Evolutionary conservation across 129 eudicot genomes (phyloP), one percentile per base, ranked within the genome.

Genomic region (Ambrosia trifida): DNA sequence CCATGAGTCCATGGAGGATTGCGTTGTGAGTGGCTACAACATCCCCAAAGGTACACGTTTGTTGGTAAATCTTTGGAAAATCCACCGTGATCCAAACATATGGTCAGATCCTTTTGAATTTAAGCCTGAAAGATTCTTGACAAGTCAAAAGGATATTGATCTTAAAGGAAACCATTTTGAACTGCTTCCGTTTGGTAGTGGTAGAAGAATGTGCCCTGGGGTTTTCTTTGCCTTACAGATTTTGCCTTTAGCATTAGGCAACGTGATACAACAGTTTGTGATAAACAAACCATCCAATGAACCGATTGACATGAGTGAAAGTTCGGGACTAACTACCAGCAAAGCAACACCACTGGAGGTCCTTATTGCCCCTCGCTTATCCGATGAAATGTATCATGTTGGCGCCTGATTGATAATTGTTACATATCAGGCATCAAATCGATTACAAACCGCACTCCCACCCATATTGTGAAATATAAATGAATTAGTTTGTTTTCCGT

Each of bases 121-220:
- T 58, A 58, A 10, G 11, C 80, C 80, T 0, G 80, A 69, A 60
- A 75, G 88, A 53, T 79, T 84, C 44, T 76, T 79, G 18, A 58
- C 64, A 4, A 12, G 4, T 58, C 41, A 58, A 4, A 58, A 30
- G 64, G 41, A 58, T 58, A 13, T 31, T 58, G 64, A 58, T 31
- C 9, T 58, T 4, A 58, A 58, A 30, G 64, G 64, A 30, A 58
- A 58, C 4, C 64, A 58, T 58, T 58, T 58, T 30, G 64, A 58
- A 28, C 16, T 58, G 17, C 18, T 58, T 12, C 64, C 64, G 13
- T 58, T 58, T 11, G 64, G 83, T 14, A 73, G 75, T 30, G 83
- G 83, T 4, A 72, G 83, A 73, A 79, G 83, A 30, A 73, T 79
- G 64, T 58, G 64, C 8, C 64, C 64, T 28, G 64, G 64, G 28